Percentiles rank a stretch among this genome's conserved stretches.
Evolutionary conservation across 2,329 filamentous ascomycete genomes (phyloP).

Genomic region (Aspergillus hortae): DNA sequence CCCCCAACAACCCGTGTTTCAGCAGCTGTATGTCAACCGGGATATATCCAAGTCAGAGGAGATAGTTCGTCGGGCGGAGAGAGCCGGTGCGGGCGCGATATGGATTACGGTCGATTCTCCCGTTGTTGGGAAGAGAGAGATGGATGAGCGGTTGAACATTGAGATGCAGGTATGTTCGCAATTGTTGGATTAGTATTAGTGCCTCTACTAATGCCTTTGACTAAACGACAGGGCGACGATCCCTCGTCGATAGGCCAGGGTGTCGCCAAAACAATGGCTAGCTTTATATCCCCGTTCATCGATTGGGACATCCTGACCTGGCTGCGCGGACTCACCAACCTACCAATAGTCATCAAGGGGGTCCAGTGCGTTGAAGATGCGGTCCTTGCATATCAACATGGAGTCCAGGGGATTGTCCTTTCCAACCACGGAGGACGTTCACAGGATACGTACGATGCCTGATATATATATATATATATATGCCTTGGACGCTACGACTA

Average conservation of each 20-base stretch:
- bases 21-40: slow-evolving; percentile 40
- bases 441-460: slow-evolving; percentile 35
- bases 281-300: slow-evolving; percentile 26
- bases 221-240: too few relatives aligned
- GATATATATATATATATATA: neutral
- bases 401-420: slow-evolving; percentile 44
- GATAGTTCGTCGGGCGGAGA: slow-evolving; percentile 22
- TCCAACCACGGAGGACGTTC: slow-evolving; percentile 46
- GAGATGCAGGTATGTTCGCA: slow-evolving; percentile 16
- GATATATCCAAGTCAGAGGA: slow-evolving; percentile 24
- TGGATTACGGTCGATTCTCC: slow-evolving; percentile 36
- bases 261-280: slow-evolving; percentile 27
- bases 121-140: slow-evolving; percentile 30
- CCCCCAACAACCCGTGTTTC: slow-evolving; percentile 24
- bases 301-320: slow-evolving; percentile 32
- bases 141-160: slow-evolving; percentile 29
- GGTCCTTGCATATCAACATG: slow-evolving; percentile 41
- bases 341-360: slow-evolving; percentile 38
- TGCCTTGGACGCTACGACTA: neutral
- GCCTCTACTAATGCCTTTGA: too few relatives aligned
- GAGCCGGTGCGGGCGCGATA: slow-evolving; percentile 26
- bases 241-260: slow-evolving; percentile 16
- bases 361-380: slow-evolving; percentile 51
- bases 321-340: slow-evolving; percentile 39
- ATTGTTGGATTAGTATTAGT: too few relatives aligned